Conservation (phyloP, 169 alveolate genomes). For the Plasmodium gonderi region DNA sequence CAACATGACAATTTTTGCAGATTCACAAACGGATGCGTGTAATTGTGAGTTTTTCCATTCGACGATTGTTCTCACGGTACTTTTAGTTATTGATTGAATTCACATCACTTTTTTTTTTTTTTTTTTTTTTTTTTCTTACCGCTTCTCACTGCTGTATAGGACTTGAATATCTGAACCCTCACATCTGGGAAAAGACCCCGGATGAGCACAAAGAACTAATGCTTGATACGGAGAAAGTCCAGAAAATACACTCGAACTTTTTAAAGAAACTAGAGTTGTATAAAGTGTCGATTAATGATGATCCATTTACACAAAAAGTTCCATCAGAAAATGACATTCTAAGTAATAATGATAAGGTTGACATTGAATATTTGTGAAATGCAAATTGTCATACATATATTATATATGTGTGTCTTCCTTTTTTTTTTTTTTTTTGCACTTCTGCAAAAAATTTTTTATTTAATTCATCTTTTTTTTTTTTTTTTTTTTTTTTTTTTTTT, state of each 20-base stretch:
- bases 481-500: background rate
- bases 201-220: conserved; percentile 74
- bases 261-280: conserved; percentile 65
- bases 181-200: conserved; percentile 72
- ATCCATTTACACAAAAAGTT: conserved; percentile 75
- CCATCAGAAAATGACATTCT: conserved; percentile 60
- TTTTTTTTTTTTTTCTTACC: background rate
- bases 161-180: conserved; percentile 70
- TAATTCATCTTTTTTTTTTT: background rate
- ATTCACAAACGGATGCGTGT: no score
- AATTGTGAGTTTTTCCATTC: no score
- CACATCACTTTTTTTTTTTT: background rate
- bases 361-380: conserved; percentile 15
- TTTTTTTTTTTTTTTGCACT: background rate
- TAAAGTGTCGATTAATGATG: conserved; percentile 74
- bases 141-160: conserved; percentile 19
- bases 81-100: no score
- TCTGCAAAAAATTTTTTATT: background rate
- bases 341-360: conserved; percentile 27
- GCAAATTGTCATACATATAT: background rate
- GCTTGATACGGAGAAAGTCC: conserved; percentile 71
- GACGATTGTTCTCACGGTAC: no score
- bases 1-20: no score
- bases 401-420: background rate
- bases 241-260: conserved; percentile 65